A percentile compares a stretch with the other conserved stretches of the same genome.
phyloP scores from a whole-genome alignment of 331 rosid genomes.

The Malus hybrid region DNA sequence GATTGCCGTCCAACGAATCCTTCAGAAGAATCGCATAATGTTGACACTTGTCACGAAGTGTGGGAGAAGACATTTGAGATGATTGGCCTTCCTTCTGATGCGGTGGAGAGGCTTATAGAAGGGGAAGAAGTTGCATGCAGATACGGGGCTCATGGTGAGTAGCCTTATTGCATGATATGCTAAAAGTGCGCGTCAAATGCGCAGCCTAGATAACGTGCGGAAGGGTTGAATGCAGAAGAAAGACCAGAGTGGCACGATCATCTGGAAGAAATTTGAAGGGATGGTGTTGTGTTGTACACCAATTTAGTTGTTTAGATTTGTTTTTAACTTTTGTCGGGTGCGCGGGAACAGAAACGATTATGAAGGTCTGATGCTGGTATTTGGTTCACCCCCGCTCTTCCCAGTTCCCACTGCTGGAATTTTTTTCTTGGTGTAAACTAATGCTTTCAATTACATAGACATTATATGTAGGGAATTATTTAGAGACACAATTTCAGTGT shows the following conservation, averaged over 20 bases:
- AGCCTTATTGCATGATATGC: slow-evolving; percentile 8
- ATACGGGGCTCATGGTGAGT: slow-evolving; percentile 42
- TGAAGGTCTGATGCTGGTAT: neutral
- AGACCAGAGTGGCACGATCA: neutral
- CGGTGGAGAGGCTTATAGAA: slow-evolving; percentile 66
- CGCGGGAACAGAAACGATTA: neutral
- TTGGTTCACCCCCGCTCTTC: neutral
- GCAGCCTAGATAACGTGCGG: neutral
- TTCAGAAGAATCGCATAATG: slow-evolving; percentile 80
- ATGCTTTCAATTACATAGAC: neutral
- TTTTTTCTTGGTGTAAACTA: neutral
- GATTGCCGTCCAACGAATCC: slow-evolving; percentile 86
- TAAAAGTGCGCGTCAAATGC: neutral
- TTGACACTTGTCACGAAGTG: slow-evolving; percentile 50
- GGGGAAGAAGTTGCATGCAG: slow-evolving; percentile 64
- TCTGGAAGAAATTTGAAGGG: neutral
- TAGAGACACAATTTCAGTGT: neutral
- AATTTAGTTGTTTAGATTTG: neutral
- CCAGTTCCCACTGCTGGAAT: neutral
- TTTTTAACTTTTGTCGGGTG: neutral
- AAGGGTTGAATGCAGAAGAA: neutral
- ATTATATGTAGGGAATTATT: neutral
- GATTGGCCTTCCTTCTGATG: slow-evolving; percentile 76
- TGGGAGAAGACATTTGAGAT: slow-evolving; percentile 94
- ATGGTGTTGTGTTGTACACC: neutral